These are phyloP conservation scores for Funneliformis caledonium DNA, from an alignment of 371 early-diverging fungal genomes.

Conservation along the genomic window DNA sequence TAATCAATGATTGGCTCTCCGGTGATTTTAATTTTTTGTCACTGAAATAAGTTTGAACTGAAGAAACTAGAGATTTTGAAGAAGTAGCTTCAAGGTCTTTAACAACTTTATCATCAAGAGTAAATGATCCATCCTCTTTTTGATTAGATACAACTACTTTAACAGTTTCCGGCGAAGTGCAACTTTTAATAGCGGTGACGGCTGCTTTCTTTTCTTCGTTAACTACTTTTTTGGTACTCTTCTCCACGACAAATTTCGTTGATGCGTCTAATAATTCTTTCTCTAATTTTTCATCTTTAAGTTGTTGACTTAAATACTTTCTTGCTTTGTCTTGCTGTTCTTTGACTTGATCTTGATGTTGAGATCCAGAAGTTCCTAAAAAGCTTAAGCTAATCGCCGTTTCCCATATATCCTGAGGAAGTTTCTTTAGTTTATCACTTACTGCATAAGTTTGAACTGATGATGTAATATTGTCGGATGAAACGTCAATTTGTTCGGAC, in stretches of 20 bases:
- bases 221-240: too few relatives aligned
- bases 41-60: background rate
- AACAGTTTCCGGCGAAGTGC: background rate
- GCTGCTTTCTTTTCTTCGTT: background rate
- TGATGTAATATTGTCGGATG: too few relatives aligned
- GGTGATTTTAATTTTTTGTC: background rate
- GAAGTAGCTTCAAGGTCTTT: background rate
- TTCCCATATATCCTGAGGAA: too few relatives aligned
- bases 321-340: background rate
- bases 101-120: background rate
- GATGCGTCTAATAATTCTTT: conserved; percentile 9
- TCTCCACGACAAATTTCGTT: background rate
- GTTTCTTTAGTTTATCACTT: too few relatives aligned
- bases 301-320: background rate
- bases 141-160: background rate
- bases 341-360: background rate
- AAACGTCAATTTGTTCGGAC: too few relatives aligned
- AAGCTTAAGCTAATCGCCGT: too few relatives aligned
- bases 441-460: too few relatives aligned
- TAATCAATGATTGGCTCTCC: background rate
- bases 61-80: background rate
- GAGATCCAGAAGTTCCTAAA: too few relatives aligned
- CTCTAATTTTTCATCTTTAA: background rate
- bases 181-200: background rate
- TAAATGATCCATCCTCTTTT: conserved; percentile 24